Percentiles rank a stretch among this genome's conserved stretches.
These are phyloP conservation scores for Lentinula boryana DNA, from an alignment of 768 basidiomycete species.

Conservation along the genomic window DNA sequence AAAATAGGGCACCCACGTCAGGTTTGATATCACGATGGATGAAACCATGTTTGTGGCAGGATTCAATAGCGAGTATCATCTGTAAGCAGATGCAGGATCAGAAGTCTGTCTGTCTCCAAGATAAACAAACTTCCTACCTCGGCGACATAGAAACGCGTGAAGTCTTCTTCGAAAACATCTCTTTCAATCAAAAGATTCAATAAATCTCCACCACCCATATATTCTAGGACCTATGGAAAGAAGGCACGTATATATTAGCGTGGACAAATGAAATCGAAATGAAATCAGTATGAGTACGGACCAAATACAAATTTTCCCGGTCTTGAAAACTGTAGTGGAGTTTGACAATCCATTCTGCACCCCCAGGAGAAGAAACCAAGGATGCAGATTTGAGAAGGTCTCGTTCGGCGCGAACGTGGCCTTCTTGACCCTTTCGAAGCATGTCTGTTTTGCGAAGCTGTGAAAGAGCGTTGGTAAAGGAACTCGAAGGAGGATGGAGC, in stretches of 20 bases:
- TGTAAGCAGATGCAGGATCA: constrained; percentile 21
- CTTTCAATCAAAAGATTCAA: constrained; percentile 92
- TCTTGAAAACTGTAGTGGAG: constrained; percentile 95
- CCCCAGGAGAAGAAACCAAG: constrained; percentile 62
- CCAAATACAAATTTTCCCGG: constrained; percentile 90
- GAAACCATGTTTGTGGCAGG: constrained; percentile 91
- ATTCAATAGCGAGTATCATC: constrained; percentile 94
- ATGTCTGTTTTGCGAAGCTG: constrained; percentile 86
- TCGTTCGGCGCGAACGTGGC: constrained; percentile 93
- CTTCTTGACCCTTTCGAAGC: constrained; percentile 95
- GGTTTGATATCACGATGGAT: constrained; percentile 98
- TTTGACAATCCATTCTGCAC: constrained; percentile 91
- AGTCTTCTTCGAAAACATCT: constrained; percentile 86
- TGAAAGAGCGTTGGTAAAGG: constrained; percentile 11
- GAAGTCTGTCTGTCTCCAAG: constrained; percentile 8
- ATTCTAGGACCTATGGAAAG: constrained; percentile 71
- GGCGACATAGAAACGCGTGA: constrained; percentile 90
- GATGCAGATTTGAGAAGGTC: constrained; percentile 91
- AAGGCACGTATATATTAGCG: constrained; percentile 1
- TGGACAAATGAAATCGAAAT: constrained; percentile 51
- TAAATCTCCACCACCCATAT: constrained; percentile 95
- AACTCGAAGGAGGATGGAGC: not conserved
- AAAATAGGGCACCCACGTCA: constrained; percentile 52
- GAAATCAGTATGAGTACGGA: constrained; percentile 40
- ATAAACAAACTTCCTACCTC: constrained; percentile 50